Conservation (phyloP, 2,329 filamentous ascomycete genomes). For the Aspergillus pseudotamarii region DNA sequence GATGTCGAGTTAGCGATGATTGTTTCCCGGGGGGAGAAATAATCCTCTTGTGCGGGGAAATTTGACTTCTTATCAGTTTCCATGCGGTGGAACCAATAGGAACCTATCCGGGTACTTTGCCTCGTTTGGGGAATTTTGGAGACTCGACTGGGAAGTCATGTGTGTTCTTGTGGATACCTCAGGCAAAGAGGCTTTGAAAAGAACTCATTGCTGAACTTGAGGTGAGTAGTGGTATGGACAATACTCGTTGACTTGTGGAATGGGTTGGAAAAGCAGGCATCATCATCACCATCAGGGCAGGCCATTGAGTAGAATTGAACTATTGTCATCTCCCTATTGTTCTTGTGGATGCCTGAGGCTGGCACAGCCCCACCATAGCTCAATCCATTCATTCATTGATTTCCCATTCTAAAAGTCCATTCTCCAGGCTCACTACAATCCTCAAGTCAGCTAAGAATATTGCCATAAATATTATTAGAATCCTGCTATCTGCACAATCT, state of each 20-base stretch:
- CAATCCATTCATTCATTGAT: slow-evolving; percentile 8
- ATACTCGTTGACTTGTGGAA: too few relatives aligned
- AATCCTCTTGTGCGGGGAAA: slow-evolving; percentile 10
- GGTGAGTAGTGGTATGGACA: too few relatives aligned
- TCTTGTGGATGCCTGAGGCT: slow-evolving; percentile 29
- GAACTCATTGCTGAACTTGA: neutral
- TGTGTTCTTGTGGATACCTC: neutral
- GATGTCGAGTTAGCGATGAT: neutral
- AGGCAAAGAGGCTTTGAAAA: neutral
- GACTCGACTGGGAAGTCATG: neutral
- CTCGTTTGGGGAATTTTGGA: slow-evolving; percentile 3
- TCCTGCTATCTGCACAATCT: neutral
- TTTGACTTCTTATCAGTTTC: slow-evolving; percentile 3
- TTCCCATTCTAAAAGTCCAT: slow-evolving; percentile 12
- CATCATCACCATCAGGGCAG: neutral
- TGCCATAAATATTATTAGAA: neutral
- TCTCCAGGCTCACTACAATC: neutral
- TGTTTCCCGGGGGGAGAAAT: neutral
- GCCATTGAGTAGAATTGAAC: slow-evolving; percentile 16
- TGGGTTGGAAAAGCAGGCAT: neutral
- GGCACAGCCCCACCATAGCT: slow-evolving; percentile 1
- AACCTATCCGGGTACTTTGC: neutral
- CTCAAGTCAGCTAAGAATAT: neutral
- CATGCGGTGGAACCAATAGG: neutral
- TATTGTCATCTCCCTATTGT: slow-evolving; percentile 25